These are phyloP conservation scores for Lactifluus hygrophoroides DNA, from an alignment of 768 basidiomycete genomes.

Conservation along the genomic window DNA sequence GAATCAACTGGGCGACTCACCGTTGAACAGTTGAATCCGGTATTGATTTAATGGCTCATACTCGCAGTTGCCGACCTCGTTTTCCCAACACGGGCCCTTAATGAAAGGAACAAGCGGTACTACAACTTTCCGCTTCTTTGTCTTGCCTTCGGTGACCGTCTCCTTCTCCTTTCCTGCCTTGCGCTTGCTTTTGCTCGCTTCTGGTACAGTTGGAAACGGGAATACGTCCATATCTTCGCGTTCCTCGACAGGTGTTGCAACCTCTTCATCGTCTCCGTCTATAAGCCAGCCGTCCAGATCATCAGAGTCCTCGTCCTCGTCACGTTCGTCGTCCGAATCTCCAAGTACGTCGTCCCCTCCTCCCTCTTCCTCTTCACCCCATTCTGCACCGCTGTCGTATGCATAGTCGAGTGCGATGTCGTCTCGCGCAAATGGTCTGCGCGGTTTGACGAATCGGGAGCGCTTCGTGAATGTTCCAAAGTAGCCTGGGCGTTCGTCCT, in stretches of 20 bases:
- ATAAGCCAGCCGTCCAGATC: conserved; percentile 76
- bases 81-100: conserved; percentile 81
- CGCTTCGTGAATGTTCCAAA: conserved; percentile 89
- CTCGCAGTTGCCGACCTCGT: conserved; percentile 52
- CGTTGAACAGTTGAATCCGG: conserved; percentile 77
- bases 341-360: conserved; percentile 72
- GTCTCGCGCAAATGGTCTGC: conserved; percentile 78
- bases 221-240: conserved; percentile 28
- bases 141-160: conserved; percentile 56
- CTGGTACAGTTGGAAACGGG: conserved; percentile 29
- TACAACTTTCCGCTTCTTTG: conserved; percentile 69
- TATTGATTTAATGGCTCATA: conserved; percentile 68
- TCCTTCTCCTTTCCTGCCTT: conserved; percentile 38
- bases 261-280: conserved; percentile 56
- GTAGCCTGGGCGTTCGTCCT: conserved; percentile 86
- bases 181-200: conserved; percentile 56
- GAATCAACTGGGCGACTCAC: conserved; percentile 33
- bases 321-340: conserved; percentile 52
- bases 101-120: conserved; percentile 71
- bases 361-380: conserved; percentile 78
- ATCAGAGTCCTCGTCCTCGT: conserved; percentile 55
- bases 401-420: conserved; percentile 73
- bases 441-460: conserved; percentile 70
- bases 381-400: conserved; percentile 93
- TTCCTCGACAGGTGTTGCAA: conserved; percentile 34